Evolutionary conservation across 768 basidiomycete genomes (phyloP).

Genomic region (Candolleomyces efflorescens): DNA sequence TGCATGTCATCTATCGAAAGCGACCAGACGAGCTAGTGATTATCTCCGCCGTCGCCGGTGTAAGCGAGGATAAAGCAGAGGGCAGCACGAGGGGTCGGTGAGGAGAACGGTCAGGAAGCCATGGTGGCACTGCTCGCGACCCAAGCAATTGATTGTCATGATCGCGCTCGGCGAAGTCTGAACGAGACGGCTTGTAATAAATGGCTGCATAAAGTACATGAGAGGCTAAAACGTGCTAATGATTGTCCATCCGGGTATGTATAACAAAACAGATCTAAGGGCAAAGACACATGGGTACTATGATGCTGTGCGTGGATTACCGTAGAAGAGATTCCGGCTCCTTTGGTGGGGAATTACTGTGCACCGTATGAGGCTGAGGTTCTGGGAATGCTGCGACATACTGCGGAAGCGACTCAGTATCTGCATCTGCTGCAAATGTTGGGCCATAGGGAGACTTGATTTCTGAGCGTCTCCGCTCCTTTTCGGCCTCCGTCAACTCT

Average conservation of each 20-base stretch:
- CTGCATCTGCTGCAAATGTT: slow-evolving; percentile 1
- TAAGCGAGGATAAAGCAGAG: background rate
- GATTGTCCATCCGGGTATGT: no score
- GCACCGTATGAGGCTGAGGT: no score
- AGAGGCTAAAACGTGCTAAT: no score
- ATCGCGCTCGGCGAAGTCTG: no score
- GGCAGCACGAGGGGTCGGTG: background rate
- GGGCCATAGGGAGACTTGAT: slow-evolving; percentile 10
- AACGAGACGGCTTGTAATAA: no score
- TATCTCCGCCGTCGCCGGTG: background rate
- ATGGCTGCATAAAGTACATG: no score
- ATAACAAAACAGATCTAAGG: no score
- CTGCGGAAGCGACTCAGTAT: slow-evolving; percentile 14
- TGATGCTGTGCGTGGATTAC: background rate
- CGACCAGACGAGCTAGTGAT: background rate
- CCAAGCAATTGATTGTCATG: no score
- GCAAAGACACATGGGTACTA: no score
- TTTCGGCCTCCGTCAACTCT: slow-evolving; percentile 10
- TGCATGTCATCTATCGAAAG: slow-evolving; percentile 45
- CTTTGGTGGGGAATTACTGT: background rate
- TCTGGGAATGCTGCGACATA: slow-evolving; percentile 10
- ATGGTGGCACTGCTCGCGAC: background rate
- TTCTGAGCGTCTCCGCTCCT: slow-evolving; percentile 8
- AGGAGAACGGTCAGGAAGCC: background rate
- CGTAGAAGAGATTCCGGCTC: background rate